Evolutionary conservation across 176 grass and related monocot genomes (phyloP), one percentile per base, ranked within the genome.

Genomic region (Ampelocalamus luodianensis): DNA sequence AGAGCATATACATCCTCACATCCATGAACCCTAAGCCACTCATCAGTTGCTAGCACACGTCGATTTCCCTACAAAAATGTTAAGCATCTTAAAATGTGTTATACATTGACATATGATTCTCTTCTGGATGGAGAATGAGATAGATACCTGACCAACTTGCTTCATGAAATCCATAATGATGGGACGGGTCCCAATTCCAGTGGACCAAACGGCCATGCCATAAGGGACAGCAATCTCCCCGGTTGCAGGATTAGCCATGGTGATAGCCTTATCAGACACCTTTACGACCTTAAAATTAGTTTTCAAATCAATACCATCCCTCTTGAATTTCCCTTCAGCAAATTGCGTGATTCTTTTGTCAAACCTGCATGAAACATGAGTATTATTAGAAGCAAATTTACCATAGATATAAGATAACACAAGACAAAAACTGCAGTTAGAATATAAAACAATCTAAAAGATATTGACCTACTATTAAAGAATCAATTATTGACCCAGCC

Each of bases 291-390:
- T 92, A 85, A 80, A 98, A 85, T 92, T 92, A 58, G 93, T 98
- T 68, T 88, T 90, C 87, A 98, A 80, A 84, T 95, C 85, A 78
- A 95, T 98, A 17, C 96, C 93, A 27, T 89, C 83, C 87, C 96
- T 95, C 87, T 89, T 90, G 77, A 98, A 98, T 60, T 98, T 98
- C 16, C 90, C 89, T 92, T 94, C 96, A 36, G 96, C 96, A 90
- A 98, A 98, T 59, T 87, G 29, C 32, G 91, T 83, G 76, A 98
- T 93, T 89, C 96, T 93, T 91, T 92, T 95, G 80, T 98, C 96
- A 81, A 98, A 95, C 96, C 96, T 95, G 56, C 39, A 83, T 59
- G 18, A 78, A 65, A 34, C 14, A 82, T 65, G 20, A 38, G 65
- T 37, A 16, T 27, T 81, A 10, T 34, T 49, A 3, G 5, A 59